A percentile compares a stretch with the other conserved stretches of the same genome.
Conservation (phyloP, 2,329 filamentous ascomycete species). For the Colletotrichum coccodes region DNA sequence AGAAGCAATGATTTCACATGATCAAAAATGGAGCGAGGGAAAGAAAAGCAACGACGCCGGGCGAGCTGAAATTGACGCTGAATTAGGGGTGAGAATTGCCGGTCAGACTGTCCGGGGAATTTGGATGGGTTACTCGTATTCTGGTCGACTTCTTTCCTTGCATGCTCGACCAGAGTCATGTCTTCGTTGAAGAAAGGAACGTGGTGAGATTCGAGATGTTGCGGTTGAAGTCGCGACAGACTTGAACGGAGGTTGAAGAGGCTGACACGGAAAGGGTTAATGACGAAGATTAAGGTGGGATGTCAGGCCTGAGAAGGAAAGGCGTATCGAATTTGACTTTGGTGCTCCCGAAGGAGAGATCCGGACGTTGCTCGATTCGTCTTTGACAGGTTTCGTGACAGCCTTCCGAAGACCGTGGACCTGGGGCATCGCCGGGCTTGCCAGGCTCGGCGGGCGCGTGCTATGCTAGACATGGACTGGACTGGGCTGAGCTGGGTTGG, state of each 20-base stretch:
- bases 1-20: neutral
- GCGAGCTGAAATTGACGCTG: neutral
- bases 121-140: neutral
- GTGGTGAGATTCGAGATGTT: neutral
- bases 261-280: constrained; percentile 17
- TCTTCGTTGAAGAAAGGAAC: neutral
- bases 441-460: constrained; percentile 11
- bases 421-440: constrained; percentile 19
- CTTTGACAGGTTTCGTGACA: constrained; percentile 29
- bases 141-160: neutral
- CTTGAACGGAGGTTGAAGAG: constrained; percentile 25
- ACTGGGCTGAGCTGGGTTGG: constrained; percentile 6
- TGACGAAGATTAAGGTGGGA: constrained; percentile 16
- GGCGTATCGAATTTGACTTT: constrained; percentile 31
- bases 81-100: neutral
- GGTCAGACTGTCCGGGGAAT: neutral
- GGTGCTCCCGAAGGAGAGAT: constrained; percentile 29
- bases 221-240: neutral
- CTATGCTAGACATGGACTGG: constrained; percentile 16
- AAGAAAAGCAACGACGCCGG: neutral
- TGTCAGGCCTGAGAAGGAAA: constrained; percentile 31
- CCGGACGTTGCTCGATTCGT: constrained; percentile 31
- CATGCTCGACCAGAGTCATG: neutral
- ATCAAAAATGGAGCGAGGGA: neutral
- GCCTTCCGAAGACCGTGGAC: constrained; percentile 20